Base-by-base conservation (phyloP, 495 filamentous ascomycete species). In the Penicillium coffeae region DNA sequence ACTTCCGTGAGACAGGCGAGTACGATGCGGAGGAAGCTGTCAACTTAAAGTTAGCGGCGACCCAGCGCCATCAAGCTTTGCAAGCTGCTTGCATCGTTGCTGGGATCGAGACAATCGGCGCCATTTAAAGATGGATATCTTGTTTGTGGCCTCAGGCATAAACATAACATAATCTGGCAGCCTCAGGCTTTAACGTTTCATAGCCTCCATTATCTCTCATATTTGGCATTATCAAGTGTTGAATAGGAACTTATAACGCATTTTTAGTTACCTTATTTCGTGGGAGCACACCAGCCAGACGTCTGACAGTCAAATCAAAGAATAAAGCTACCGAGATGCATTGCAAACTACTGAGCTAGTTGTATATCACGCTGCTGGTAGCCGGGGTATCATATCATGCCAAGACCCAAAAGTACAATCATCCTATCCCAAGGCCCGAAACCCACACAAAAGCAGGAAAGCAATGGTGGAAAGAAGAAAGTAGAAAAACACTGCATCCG, bases 321-420 rank as follows among this genome's bases (percentile, higher is more conserved):
- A 45, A 35, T 16, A 45, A 25, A 32, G n/a, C n/a, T n/a, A n/a
- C n/a, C n/a, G n/a, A 30, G 9, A 1, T 37, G 19, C 32, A 15
- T 38, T 42, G 14, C 33, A 47, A 20, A 37, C 44, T 41, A 35
- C 30, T 38, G n/a, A 37, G 40, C 34, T 8, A 10, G 16, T 33
- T 10, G 18, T 27, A 27, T 33, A 18, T 33, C 39, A 42, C 21
- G 41, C 41, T 25, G n/a, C 10, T 30, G 27, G 41, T 51, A 52
- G 27, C 50, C 36, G 59, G 59, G 59, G 59, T 62, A 64, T 64
- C 61, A 64, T 64, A 30, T 59, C 49, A 54, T 60, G 43, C 51
- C 35, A 54, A 58, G 33, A 36, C 25, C 25, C 25, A 30, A 30
- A 51, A 57, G 51, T 33, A 54, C 47, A 57, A 48, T 50, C 54